Evolutionary conservation across 129 eudicot genomes (phyloP), one percentile per base, ranked within the genome.

Genomic region (Calendula officinalis): DNA sequence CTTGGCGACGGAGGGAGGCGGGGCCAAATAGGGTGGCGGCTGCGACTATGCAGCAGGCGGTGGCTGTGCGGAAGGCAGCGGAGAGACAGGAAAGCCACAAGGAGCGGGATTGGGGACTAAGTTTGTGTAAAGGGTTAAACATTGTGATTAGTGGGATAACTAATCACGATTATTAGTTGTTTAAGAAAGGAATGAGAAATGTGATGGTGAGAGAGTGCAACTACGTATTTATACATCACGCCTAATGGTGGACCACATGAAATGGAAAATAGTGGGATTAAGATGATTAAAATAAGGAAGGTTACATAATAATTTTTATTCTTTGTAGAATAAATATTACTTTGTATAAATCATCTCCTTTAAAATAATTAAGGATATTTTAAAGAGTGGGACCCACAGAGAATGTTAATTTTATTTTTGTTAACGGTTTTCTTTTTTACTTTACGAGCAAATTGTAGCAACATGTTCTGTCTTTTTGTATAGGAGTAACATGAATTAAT

Each of bases 11-110:
- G 17, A 91, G n/a, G 6, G 62, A 3, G 7, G 63, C 14, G n/a
- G 98, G 98, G 61, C 98, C 96, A 59, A 76, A 81, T 34, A 85
- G 85, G 77, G 98, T 88, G 69, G 62, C 54, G 49, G 36, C 60
- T 15, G 95, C 95, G 3, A 92, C 95, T 22, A 92, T 77, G 57
- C 73, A 46, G 56, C 96, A 92, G 3, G 98, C 98, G 30, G 70
- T 16, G 41, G 91, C 89, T 14, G 96, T 92, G 32, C 95, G 84
- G 46, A 80, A 75, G 49, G 96, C 79, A 3, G 98, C 66, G 44
- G 75, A 71, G 14, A 92, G 66, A 56, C 81, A 70, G 39, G 84
- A 51, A 45, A 60, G 73, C 98, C 96, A 92, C 30, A 80, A 6
- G 40, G 68, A 53, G 7, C 67, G 57, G 7, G 88, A 64, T 44